Evolutionary conservation across 2,329 filamentous ascomycete species (phyloP).

Genomic region (Hortaea werneckii): DNA sequence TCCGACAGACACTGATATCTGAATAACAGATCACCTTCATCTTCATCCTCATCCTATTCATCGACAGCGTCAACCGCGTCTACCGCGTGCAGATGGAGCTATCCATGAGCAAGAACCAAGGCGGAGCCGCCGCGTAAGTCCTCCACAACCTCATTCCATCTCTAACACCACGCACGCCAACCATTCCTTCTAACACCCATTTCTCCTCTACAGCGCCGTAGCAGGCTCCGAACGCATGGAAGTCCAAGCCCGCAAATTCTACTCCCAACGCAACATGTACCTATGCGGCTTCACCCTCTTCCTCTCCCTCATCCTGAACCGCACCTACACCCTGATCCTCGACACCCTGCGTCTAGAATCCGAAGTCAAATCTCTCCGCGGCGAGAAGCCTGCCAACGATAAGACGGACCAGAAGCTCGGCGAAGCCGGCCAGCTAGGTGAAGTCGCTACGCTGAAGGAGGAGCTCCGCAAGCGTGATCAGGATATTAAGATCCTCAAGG

Average conservation of each 20-base stretch:
- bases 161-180: neutral
- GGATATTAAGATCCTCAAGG: slow-evolving; percentile 81
- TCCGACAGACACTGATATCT: neutral
- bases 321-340: slow-evolving; percentile 95
- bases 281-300: slow-evolving; percentile 98
- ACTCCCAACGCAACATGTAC: slow-evolving; percentile 99
- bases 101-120: slow-evolving; percentile 54
- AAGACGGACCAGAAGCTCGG: slow-evolving; percentile 64
- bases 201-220: slow-evolving; percentile 49
- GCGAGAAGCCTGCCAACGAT: slow-evolving; percentile 41
- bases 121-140: slow-evolving; percentile 39
- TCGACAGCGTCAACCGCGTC: slow-evolving; percentile 92
- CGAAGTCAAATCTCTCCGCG: slow-evolving; percentile 75
- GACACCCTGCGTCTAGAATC: slow-evolving; percentile 88
- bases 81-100: slow-evolving; percentile 94
- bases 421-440: slow-evolving; percentile 61
- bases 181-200: slow-evolving; percentile 8
- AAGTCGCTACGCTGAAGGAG: slow-evolving; percentile 60
- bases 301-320: slow-evolving; percentile 96
- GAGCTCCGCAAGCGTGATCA: slow-evolving; percentile 63
- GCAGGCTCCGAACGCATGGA: slow-evolving; percentile 87
- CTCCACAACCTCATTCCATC: neutral
- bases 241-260: slow-evolving; percentile 98
- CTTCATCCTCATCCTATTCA: slow-evolving; percentile 95
- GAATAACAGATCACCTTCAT: slow-evolving; percentile 74